Conservation (phyloP, 345 rosid species). For the Nephelium lappaceum region DNA sequence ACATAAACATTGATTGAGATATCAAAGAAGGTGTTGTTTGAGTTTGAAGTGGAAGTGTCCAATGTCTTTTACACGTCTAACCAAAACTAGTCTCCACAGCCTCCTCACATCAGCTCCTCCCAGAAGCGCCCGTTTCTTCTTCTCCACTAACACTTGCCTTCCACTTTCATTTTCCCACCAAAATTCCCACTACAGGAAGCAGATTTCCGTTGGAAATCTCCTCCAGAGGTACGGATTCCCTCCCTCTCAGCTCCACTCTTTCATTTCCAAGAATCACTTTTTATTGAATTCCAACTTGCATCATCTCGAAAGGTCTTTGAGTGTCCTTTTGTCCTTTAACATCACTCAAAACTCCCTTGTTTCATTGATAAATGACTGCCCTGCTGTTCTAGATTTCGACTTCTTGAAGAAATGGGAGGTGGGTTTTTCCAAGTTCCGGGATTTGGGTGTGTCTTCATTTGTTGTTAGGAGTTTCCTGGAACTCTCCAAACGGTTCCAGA, state of each 20-base stretch:
- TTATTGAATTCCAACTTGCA: constrained; percentile 44
- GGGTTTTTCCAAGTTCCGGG: constrained; percentile 28
- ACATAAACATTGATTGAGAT: not conserved
- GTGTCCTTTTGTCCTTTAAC: constrained; percentile 53
- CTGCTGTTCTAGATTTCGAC: constrained; percentile 57
- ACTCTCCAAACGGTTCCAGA: constrained; percentile 49
- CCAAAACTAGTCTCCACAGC: not conserved
- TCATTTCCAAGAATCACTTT: constrained; percentile 45
- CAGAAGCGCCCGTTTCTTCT: constrained; percentile 1
- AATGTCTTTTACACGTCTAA: not conserved
- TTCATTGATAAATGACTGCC: constrained; percentile 61
- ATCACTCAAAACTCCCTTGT: constrained; percentile 53
- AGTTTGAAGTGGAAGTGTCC: too few relatives aligned
- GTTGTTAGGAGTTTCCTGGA: constrained; percentile 51
- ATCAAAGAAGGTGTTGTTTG: not conserved
- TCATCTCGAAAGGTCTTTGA: constrained; percentile 57
- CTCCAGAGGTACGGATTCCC: constrained; percentile 73
- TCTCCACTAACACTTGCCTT: constrained; percentile 9
- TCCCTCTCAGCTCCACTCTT: constrained; percentile 49
- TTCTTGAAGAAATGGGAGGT: constrained; percentile 66
- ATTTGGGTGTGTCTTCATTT: constrained; percentile 36
- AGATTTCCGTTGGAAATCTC: constrained; percentile 56
- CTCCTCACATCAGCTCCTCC: not conserved
- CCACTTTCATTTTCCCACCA: constrained; percentile 22
- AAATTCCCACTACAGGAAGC: constrained; percentile 43